A percentile compares a stretch with the other conserved stretches of the same genome.
phyloP scores from a whole-genome alignment of 495 filamentous ascomycete genomes.

The Tuber borchii region DNA sequence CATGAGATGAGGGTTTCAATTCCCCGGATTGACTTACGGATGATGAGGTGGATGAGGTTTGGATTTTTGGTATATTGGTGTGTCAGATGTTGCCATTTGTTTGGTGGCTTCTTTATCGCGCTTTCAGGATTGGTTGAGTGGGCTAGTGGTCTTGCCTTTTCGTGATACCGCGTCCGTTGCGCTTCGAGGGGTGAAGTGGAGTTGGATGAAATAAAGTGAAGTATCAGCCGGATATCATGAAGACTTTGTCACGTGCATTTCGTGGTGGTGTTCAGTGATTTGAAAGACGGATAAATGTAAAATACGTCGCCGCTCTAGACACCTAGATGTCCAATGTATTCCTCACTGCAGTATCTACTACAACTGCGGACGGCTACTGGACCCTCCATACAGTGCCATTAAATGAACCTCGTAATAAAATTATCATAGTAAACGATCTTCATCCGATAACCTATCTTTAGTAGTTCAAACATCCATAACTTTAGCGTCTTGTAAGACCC shows the following conservation, averaged over 20 bases:
- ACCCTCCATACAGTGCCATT: not conserved
- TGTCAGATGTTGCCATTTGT: not conserved
- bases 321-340: not conserved
- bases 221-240: not conserved
- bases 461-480: not conserved
- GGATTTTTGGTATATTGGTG: not conserved
- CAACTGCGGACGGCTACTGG: not conserved
- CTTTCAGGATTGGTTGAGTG: not conserved
- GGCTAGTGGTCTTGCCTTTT: not conserved
- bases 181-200: not conserved
- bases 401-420: not conserved
- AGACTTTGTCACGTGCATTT: not conserved
- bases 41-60: constrained; percentile 2
- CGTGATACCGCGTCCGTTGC: not conserved
- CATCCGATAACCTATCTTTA: not conserved
- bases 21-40: not conserved
- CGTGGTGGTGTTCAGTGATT: not conserved
- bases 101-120: not conserved
- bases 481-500: not conserved
- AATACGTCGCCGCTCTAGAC: not conserved
- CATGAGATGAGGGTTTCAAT: not conserved
- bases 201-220: not conserved
- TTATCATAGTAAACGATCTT: not conserved
- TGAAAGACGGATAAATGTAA: not conserved
- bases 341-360: not conserved